Evolutionary conservation across 345 rosid genomes (phyloP), one percentile per base, ranked within the genome.

Genomic region (Moricandia moricandioides): DNA sequence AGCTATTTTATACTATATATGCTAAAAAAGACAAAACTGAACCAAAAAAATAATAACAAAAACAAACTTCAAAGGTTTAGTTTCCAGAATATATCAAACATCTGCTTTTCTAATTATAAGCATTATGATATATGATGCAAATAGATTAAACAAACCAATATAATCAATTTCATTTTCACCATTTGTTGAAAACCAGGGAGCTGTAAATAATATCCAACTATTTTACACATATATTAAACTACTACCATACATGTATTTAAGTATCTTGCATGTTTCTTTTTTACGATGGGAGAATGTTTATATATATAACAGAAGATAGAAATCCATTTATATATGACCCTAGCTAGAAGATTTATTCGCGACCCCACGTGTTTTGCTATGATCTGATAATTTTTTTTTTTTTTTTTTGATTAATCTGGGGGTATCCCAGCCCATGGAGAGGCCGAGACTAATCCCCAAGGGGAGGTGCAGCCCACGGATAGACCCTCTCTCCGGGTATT

Each of bases 311-410:
- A 17, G 16, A 49, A 17, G 13, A 8, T 52, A 18, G 52, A 52
- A 52, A 52, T 8, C 26, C 11, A 51, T 7, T 16, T 27, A 24
- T 26, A 14, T 18, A 40, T 27, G 18, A 39, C 56, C 43, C 30
- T 52, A 24, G 21, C 45, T 37, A 16, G 14, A 73, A 12, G 10
- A 39, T 39, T 55, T 55, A 55, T 65, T 40, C 16, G 65, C 31
- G 77, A 39, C 65, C 78, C 78, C 65, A 57, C 35, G 51, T 74
- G 59, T 57, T 74, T 30, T 66, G 17, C 4, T 66, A 45, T 21
- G 58, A 65, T 65, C 63, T 51, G 54, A 54, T 10, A 72, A 31
- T 58, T 10, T 31, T 31, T 31, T 31, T 31, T 30, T 30, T 31
- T 31, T 31, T 31, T n/a, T n/a, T n/a, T n/a, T n/a, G n/a, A n/a